phyloP scores from a whole-genome alignment of 768 basidiomycete species.

The Dictyophora rubrovolvata region DNA sequence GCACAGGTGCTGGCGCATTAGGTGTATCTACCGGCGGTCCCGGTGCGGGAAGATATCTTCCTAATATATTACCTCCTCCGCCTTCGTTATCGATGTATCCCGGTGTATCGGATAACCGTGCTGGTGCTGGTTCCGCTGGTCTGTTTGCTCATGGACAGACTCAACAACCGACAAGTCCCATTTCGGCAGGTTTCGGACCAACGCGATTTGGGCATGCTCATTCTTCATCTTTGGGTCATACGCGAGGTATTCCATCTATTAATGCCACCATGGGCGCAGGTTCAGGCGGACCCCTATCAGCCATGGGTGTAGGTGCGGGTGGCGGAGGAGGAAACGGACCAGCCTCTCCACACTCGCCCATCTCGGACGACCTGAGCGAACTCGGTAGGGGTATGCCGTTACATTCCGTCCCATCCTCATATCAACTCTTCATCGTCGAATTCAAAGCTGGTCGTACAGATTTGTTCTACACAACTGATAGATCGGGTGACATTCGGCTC shows the following conservation, averaged over 20 bases:
- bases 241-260: background rate
- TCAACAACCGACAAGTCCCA: background rate
- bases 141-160: background rate
- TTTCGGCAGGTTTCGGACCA: background rate
- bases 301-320: background rate
- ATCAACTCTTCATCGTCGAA: conserved; percentile 92
- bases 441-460: conserved; percentile 97
- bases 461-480: conserved; percentile 81
- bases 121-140: background rate
- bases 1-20: background rate
- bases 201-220: background rate
- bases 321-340: conserved; percentile 1
- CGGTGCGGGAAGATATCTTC: background rate
- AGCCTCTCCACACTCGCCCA: conserved; percentile 1
- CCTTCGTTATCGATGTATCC: background rate
- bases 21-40: background rate
- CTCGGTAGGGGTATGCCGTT: conserved; percentile 88
- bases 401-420: conserved; percentile 67
- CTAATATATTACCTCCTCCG: background rate
- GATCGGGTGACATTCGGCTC: conserved; percentile 51
- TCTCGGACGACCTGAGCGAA: conserved; percentile 29
- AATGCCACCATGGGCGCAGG: background rate
- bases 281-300: background rate
- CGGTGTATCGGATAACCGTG: background rate
- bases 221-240: background rate